Conservation (phyloP, 2,329 filamentous ascomycete species). For the Lanzia echinophila region DNA sequence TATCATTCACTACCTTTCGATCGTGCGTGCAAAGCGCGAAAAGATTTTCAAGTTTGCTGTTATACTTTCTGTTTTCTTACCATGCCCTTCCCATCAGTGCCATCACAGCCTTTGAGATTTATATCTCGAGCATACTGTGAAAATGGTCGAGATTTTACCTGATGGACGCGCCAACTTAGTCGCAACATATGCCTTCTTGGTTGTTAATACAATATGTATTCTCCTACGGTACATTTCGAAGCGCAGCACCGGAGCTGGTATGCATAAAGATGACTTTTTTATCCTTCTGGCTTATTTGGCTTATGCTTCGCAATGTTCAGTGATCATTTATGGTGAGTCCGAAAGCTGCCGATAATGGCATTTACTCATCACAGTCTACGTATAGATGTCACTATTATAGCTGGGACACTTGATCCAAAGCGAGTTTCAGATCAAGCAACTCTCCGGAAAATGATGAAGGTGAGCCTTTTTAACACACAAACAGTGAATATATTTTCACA, state of each 20-base stretch:
- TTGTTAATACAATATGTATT: background rate
- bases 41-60: too few species aligned
- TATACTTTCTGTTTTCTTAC: too few species aligned
- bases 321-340: slow-evolving; percentile 5
- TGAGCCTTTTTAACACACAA: background rate
- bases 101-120: background rate
- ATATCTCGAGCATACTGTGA: background rate
- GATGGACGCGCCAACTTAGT: slow-evolving; percentile 1
- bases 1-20: too few species aligned
- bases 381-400: background rate
- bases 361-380: background rate
- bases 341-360: background rate
- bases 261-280: slow-evolving; percentile 4
- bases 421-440: background rate
- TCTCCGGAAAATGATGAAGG: slow-evolving; percentile 3
- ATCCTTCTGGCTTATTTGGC: slow-evolving; percentile 4
- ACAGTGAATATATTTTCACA: background rate
- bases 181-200: background rate
- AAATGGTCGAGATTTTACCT: background rate
- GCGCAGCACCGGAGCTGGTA: background rate
- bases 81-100: background rate
- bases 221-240: background rate
- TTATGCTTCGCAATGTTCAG: background rate
- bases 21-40: too few species aligned
- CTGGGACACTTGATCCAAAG: slow-evolving; percentile 3